A percentile compares a stretch with the other conserved stretches of the same genome.
phyloP scores from a whole-genome alignment of 306 rosid species.

The Alnus rubra region DNA sequence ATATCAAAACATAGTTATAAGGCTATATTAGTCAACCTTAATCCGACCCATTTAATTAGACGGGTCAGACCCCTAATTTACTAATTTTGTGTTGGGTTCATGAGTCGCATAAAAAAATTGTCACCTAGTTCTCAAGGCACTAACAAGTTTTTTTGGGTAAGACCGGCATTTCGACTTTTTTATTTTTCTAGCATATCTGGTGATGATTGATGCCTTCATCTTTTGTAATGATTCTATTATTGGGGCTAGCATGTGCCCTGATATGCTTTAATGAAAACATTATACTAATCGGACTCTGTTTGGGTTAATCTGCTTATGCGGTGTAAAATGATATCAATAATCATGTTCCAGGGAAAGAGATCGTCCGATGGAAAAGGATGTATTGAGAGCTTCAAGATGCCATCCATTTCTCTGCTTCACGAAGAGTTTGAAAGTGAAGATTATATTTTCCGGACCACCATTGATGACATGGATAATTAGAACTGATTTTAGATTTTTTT shows the following conservation, averaged over 20 bases:
- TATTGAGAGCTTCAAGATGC: constrained; percentile 42
- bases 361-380: constrained; percentile 30
- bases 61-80: too few species aligned
- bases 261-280: not conserved
- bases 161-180: not conserved
- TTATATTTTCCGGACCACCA: constrained; percentile 61
- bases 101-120: too few species aligned
- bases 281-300: too few species aligned
- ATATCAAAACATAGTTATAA: too few species aligned
- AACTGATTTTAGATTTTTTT: not conserved
- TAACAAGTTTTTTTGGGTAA: not conserved
- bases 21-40: too few species aligned
- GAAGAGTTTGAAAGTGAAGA: constrained; percentile 92
- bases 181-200: too few species aligned
- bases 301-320: constrained; percentile 6
- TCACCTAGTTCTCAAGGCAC: not conserved
- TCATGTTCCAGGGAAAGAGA: constrained; percentile 64
- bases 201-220: not conserved
- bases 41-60: too few species aligned
- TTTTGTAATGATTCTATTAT: not conserved
- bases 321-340: constrained; percentile 3
- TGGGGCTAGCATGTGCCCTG: not conserved
- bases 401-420: constrained; percentile 54
- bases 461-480: constrained; percentile 67
- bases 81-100: too few species aligned